Base-by-base conservation (phyloP, 2,329 filamentous ascomycete genomes). In the Aureobasidium mangrovei region DNA sequence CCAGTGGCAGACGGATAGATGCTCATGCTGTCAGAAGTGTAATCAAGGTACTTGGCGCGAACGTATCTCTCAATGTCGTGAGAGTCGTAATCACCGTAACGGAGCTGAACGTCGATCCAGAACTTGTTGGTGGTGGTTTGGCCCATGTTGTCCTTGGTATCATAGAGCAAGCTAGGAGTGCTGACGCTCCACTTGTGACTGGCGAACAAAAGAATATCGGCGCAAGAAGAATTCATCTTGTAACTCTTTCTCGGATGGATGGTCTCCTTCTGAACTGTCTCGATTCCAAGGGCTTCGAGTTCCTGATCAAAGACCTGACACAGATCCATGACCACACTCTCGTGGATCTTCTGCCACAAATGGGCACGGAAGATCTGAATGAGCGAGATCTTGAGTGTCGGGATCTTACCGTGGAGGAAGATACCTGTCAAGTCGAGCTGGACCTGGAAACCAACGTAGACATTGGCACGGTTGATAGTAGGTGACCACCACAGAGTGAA, bases 181-280 rank as follows among this genome's bases (percentile, higher is more conserved):
- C 91, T 96, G 51, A 98, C 91, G 59, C 95, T 97, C 94, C 94
- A 98, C 70, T 97, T 98, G 75, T 97, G 93, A 60, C 87, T 95
- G 36, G 93, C 91, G 66, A 98, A 98, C 7, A 98, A 80, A 53
- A 97, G 78, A 59, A 98, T 96, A 70, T 98, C 93, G 4, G 94
- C 93, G 65, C 93, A 97, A 56, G 91, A 97, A 65, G 91, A 96
- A 77, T 98, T 98, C 93, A 98, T 98, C 82, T 98, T 98, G 82
- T 98, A 98, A 4, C 90, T 96, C 74, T 98, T 98, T 81, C 93
- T 82, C 51, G 93, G 93, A 76, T 98, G 93, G 57, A 98, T 98
- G 0, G 93, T 97, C 74, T 98, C 93, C 72, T 98, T 98, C 68
- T 98, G 93, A 4, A 97, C 93, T 2, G 90, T 94, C 71, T 98